Base-by-base conservation (phyloP, 495 filamentous ascomycete genomes). In the Xylaria nigripes region DNA sequence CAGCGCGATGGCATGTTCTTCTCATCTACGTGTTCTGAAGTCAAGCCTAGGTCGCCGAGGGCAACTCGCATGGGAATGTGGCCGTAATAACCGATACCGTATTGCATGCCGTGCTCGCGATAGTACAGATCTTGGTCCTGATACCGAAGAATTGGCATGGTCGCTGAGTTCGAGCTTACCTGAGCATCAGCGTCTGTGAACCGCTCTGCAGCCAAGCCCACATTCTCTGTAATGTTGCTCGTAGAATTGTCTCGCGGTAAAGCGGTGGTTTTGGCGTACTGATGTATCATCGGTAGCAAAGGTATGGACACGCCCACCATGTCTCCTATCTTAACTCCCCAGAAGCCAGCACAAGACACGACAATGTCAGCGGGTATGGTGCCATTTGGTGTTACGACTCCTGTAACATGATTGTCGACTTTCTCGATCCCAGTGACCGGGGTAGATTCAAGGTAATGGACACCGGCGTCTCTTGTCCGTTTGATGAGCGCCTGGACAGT, bases 61-160 rank as follows among this genome's bases (percentile, higher is more conserved):
- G 65, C 64, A 12, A 77, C 68, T 2, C 75, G 76, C 74, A 79
- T 76, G 0, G 76, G 76, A 12, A 64, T 65, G 51, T 79, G 76
- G 21, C 75, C 75, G 61, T 79, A 79, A 54, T 73, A 79, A 6
- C 76, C 76, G 46, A 79, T 79, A 16, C 76, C 76, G 44, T 73
- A 73, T 51, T 74, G 74, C 6, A 70, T 70, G 32, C 76, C 76
- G 43, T 79, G 76, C 55, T 78, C 75, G 16, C 75, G 74, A 58
- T 76, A 79, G 55, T 78, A 79, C 13, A 79, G 72, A 45, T 78
- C 72, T 47, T 76, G 71, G 44, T 79, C 76, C 50, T 79, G 75
- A 58, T 78, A 69, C 18, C 76, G 68, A 2, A 79, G 61, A 24
- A 79, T 79, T 0, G 75, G 76, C 0, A 75, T 57, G 9, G 40